A percentile compares a stretch with the other conserved stretches of the same genome.
These are phyloP conservation scores for Tulasnella sp. DNA, from an alignment of 768 basidiomycete genomes.

Conservation along the genomic window DNA sequence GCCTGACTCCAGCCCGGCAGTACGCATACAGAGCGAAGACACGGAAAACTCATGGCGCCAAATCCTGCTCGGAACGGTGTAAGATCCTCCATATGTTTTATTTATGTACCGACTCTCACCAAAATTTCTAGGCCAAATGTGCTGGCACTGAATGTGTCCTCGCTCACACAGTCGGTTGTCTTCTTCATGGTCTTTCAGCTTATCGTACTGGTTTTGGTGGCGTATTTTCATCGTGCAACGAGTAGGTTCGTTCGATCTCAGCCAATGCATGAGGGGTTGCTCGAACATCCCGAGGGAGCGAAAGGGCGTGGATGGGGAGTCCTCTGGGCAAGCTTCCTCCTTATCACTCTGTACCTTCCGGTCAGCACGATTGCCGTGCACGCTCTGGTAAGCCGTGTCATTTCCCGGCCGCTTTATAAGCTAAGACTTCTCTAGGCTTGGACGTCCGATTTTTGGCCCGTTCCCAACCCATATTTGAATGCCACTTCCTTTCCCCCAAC, in stretches of 20 bases:
- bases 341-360: constrained; percentile 69
- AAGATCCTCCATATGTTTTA: constrained; percentile 32
- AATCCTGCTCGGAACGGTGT: constrained; percentile 67
- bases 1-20: constrained; percentile 33
- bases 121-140: constrained; percentile 55
- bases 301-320: constrained; percentile 49
- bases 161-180: constrained; percentile 54
- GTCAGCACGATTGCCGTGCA: constrained; percentile 73
- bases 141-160: constrained; percentile 68
- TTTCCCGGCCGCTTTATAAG: neutral
- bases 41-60: constrained; percentile 52
- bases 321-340: constrained; percentile 58
- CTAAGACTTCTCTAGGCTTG: constrained; percentile 41
- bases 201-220: constrained; percentile 52
- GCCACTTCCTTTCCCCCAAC: constrained; percentile 49
- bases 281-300: constrained; percentile 53
- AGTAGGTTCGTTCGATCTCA: constrained; percentile 39
- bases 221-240: constrained; percentile 54
- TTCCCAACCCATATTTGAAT: constrained; percentile 64
- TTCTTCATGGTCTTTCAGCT: constrained; percentile 57
- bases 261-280: constrained; percentile 30
- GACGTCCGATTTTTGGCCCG: constrained; percentile 72
- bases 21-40: constrained; percentile 41
- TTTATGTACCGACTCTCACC: constrained; percentile 18
- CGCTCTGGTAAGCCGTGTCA: constrained; percentile 45